Conservation (phyloP, 352 stramenopile species). For the Blastocystis sp. region DNA sequence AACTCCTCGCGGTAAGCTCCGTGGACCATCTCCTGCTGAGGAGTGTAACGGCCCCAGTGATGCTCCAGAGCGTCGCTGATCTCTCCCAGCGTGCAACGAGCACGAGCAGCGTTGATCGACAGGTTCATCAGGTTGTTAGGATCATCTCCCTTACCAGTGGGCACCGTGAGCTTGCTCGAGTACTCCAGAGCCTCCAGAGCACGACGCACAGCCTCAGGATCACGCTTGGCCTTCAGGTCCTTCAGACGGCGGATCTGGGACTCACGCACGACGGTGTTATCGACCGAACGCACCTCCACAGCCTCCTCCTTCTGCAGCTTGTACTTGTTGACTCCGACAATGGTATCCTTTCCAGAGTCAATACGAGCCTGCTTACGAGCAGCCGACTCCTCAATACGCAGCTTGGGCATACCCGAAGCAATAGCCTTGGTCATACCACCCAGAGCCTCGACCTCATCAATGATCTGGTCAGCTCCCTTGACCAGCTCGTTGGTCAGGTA, state of each 20-base stretch:
- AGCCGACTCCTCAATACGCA: conserved; percentile 86
- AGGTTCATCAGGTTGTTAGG: conserved; percentile 83
- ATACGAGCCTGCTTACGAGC: conserved; percentile 86
- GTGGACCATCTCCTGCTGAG: conserved; percentile 67
- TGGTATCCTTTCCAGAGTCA: conserved; percentile 80
- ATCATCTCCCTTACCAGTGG: conserved; percentile 70
- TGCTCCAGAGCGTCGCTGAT: conserved; percentile 83
- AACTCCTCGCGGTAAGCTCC: conserved; percentile 73
- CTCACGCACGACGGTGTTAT: conserved; percentile 78
- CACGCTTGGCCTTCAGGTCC: conserved; percentile 72
- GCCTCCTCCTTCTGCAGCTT: conserved; percentile 71
- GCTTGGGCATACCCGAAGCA: conserved; percentile 84
- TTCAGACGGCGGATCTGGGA: conserved; percentile 76
- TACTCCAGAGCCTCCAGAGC: conserved; percentile 64
- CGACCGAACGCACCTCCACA: conserved; percentile 81
- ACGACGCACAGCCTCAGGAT: conserved; percentile 68
- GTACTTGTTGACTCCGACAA: conserved; percentile 94
- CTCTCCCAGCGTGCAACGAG: conserved; percentile 81
- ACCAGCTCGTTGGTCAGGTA: conserved; percentile 79
- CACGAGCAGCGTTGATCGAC: conserved; percentile 77
- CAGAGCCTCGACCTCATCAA: conserved; percentile 76
- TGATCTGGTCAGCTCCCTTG: conserved; percentile 69
- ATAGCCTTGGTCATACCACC: conserved; percentile 92
- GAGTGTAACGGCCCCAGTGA: conserved; percentile 84
- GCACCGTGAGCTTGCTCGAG: conserved; percentile 66